Conservation (phyloP, 371 early-diverging fungal genomes). For the Mucor sp. region DNA sequence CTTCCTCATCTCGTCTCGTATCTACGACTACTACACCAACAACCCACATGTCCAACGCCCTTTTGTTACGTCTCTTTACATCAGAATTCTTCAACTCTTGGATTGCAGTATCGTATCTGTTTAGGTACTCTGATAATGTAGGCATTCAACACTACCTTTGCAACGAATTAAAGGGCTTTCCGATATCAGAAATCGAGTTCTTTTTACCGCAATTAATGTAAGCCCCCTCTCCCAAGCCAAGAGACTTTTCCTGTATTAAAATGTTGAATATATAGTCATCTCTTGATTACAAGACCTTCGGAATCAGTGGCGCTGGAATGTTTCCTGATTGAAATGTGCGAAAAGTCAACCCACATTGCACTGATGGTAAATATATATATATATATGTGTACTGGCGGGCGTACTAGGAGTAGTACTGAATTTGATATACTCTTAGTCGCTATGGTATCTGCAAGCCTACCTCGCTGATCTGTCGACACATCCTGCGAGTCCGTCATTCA, state of each 20-base stretch:
- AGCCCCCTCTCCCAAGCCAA: slow-evolving; percentile 4
- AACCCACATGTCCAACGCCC: slow-evolving; percentile 43
- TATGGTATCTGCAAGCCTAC: slow-evolving; percentile 89
- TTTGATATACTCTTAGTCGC: slow-evolving; percentile 54
- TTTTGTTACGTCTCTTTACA: slow-evolving; percentile 78
- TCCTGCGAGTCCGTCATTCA: slow-evolving; percentile 62
- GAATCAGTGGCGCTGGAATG: slow-evolving; percentile 78
- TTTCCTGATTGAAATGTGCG: slow-evolving; percentile 70
- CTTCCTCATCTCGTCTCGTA: background rate
- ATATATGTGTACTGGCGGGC: no score
- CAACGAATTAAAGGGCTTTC: slow-evolving; percentile 77
- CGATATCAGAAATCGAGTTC: slow-evolving; percentile 75
- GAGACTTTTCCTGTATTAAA: no score
- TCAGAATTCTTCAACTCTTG: slow-evolving; percentile 91
- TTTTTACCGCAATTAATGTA: slow-evolving; percentile 89
- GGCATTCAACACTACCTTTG: slow-evolving; percentile 96
- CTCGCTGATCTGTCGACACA: slow-evolving; percentile 62
- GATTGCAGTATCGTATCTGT: slow-evolving; percentile 90
- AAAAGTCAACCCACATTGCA: slow-evolving; percentile 78
- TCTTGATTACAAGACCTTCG: slow-evolving; percentile 70
- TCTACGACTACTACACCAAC: background rate
- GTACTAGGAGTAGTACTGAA: no score
- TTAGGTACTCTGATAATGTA: slow-evolving; percentile 75
- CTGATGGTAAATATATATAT: slow-evolving; percentile 83
- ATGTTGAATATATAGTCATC: no score